Evolutionary conservation across 1,139 yeast genomes (phyloP).

Genomic region (Zygoascus hellenicus): DNA sequence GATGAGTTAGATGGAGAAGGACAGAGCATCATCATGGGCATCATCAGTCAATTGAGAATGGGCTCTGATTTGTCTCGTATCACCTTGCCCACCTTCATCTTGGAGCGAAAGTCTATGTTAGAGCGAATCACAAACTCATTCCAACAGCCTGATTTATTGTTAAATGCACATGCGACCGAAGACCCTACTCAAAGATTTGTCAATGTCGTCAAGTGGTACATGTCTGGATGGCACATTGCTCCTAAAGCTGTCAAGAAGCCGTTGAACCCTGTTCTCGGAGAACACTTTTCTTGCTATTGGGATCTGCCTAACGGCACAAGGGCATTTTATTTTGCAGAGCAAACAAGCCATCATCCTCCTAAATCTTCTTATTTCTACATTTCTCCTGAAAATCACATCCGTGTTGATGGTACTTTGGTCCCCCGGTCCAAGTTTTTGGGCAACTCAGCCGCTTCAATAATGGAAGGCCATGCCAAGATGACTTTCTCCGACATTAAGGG

Average conservation of each 20-base stretch:
- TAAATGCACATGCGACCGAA: conserved; percentile 54
- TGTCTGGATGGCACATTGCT: conserved; percentile 96
- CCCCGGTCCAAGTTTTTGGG: conserved; percentile 90
- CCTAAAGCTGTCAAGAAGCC: conserved; percentile 99
- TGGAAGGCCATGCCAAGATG: conserved; percentile 84
- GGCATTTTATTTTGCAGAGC: conserved; percentile 87
- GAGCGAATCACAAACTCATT: conserved; percentile 90
- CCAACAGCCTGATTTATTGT: conserved; percentile 70
- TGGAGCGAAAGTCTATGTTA: conserved; percentile 92
- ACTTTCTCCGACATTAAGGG: conserved; percentile 56
- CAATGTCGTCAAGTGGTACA: conserved; percentile 75
- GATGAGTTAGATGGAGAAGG: conserved; percentile 91
- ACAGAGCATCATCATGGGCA: conserved; percentile 76
- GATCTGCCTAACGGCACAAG: conserved; percentile 61
- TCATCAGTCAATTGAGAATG: conserved; percentile 85
- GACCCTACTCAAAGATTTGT: conserved; percentile 67
- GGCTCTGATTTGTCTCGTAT: conserved; percentile 88
- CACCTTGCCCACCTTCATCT: conserved; percentile 88
- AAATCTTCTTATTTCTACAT: conserved; percentile 87
- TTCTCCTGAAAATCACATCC: conserved; percentile 72
- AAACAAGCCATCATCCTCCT: conserved; percentile 98
- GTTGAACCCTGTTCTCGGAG: conserved; percentile 89
- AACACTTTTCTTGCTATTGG: conserved; percentile 88
- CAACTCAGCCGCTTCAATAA: conserved; percentile 92
- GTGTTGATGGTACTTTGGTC: conserved; percentile 82